A percentile compares a stretch with the other conserved stretches of the same genome.
These are phyloP conservation scores for Pseudopyricularia javanii DNA, from an alignment of 2,329 filamentous ascomycete genomes.

Conservation along the genomic window DNA sequence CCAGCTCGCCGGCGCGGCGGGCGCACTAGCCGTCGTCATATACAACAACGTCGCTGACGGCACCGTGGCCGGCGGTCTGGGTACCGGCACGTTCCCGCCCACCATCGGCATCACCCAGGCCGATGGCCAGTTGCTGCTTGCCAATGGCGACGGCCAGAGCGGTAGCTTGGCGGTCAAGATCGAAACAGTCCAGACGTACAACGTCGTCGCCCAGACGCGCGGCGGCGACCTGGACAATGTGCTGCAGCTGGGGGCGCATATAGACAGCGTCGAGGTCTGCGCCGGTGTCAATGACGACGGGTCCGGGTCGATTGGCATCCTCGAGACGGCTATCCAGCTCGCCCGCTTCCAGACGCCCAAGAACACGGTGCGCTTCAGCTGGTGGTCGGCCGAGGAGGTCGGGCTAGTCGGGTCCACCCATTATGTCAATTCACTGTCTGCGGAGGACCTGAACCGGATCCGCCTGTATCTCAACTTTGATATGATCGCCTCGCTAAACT, in stretches of 20 bases:
- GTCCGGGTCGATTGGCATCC: constrained; percentile 48
- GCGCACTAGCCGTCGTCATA: constrained; percentile 58
- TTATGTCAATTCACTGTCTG: constrained; percentile 30
- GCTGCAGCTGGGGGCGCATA: constrained; percentile 54
- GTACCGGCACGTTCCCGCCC: constrained; percentile 49
- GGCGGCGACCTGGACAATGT: constrained; percentile 49
- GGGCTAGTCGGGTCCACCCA: constrained; percentile 46
- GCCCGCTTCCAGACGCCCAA: constrained; percentile 20
- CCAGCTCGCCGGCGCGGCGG: constrained; percentile 51
- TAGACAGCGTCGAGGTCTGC: constrained; percentile 48
- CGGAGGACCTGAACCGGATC: constrained; percentile 34
- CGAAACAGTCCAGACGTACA: constrained; percentile 38
- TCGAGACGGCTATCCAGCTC: constrained; percentile 50
- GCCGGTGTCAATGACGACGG: constrained; percentile 73
- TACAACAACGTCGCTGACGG: constrained; percentile 59
- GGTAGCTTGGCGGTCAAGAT: constrained; percentile 17
- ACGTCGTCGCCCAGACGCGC: constrained; percentile 50
- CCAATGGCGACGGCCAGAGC: constrained; percentile 28
- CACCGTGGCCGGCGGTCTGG: constrained; percentile 55
- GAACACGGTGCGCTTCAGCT: constrained; percentile 43
- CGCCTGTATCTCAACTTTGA: constrained; percentile 44
- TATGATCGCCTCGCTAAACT: constrained; percentile 40
- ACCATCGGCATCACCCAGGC: constrained; percentile 53
- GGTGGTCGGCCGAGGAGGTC: constrained; percentile 44
- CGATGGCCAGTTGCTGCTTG: constrained; percentile 43